Base-by-base conservation (phyloP, 2,329 filamentous ascomycete genomes). In the Paramyrothecium roridum region DNA sequence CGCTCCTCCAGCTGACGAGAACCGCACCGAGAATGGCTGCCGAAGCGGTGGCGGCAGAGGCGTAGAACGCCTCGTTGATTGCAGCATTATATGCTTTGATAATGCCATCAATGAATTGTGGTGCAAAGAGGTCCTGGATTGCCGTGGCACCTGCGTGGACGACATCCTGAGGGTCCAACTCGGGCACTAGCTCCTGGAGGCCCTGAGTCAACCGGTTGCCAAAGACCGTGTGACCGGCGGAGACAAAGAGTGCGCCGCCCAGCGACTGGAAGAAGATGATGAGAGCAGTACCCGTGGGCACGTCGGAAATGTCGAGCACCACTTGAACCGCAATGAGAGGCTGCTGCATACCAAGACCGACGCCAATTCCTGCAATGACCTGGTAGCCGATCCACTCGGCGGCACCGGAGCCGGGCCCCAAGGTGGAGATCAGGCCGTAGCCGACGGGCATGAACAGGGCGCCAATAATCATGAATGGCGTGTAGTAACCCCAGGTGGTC, bases 1-100 rank as follows among this genome's bases (percentile, higher is more conserved):
- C 77, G 56, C 77, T 83, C 73, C 77, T 80, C 78, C 78, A 81
- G 65, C 83, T 80, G 52, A 80, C 73, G 8, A 75, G 67, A 13
- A 73, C 62, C 2, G 72, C 67, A 2, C 77, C 76, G 20, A 78
- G 46, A 47, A 80, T 72, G 0, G 76, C 72, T 7, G 80, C 61
- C 8, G 75, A 71, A 1, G 75, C 76, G 12, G 80, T 66, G 1
- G 76, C 80, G 40, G 76, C 71, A 17, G 71, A 69, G 45, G 80
- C 70, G 13, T 73, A 67, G 61, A 78, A 80, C 3, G 75, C 66
- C 16, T 70, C 69, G 8, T 71, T 72, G 37, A 81, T 52, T 8
- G 77, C 75, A 8, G 71, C 69, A 57, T 76, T 79, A 61, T 81
- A 81, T 0, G 76, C 74, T 3, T 62, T 53, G 21, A 74, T 59